Conservation (phyloP, 2,329 filamentous ascomycete genomes). For the Septoria linicola region DNA sequence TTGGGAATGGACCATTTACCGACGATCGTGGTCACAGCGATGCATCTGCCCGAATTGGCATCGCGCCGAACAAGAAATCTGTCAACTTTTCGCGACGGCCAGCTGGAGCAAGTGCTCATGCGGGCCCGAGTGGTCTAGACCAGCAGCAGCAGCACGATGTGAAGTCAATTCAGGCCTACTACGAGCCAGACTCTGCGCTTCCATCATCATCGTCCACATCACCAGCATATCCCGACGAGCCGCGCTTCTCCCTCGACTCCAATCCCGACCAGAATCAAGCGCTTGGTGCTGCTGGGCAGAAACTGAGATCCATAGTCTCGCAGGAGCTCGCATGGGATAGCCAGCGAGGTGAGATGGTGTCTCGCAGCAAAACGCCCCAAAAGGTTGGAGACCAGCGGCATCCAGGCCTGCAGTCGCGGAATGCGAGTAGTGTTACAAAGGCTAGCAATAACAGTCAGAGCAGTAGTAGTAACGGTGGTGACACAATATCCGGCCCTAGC, state of each 20-base stretch:
- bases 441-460: not conserved
- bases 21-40: no score
- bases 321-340: conserved; percentile 5
- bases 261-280: no score
- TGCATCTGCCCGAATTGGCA: not conserved
- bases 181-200: conserved; percentile 5
- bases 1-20: not conserved
- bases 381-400: conserved; percentile 13
- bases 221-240: conserved; percentile 15
- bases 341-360: conserved; percentile 3
- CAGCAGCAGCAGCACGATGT: conserved; percentile 3
- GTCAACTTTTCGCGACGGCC: conserved; percentile 17
- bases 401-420: conserved; percentile 1
- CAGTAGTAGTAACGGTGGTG: not conserved
- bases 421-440: not conserved
- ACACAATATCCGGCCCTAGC: not conserved
- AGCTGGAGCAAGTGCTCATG: not conserved
- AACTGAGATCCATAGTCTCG: no score
- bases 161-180: conserved; percentile 13
- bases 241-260: no score
- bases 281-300: no score
- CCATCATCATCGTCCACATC: no score
- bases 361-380: not conserved
- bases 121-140: not conserved
- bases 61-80: not conserved